Conservation (phyloP, 1,284 basidiomycete genomes). For the Ganoderma boninense region DNA sequence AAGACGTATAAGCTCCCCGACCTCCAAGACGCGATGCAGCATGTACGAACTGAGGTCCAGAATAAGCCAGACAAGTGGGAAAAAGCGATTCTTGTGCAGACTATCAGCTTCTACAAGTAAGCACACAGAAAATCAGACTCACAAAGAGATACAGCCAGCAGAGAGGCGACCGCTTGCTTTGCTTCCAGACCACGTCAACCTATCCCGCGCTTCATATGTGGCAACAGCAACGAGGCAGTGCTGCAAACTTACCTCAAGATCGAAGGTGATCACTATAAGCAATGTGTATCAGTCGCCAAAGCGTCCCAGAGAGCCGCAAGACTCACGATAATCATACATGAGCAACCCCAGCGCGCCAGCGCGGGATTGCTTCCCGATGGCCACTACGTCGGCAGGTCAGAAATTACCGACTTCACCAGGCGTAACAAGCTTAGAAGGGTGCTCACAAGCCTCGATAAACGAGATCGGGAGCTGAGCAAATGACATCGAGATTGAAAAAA, state of each 20-base stretch:
- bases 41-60: constrained; percentile 21
- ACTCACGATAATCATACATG: constrained; percentile 3
- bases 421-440: background rate
- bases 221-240: background rate
- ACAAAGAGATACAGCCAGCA: constrained; percentile 6
- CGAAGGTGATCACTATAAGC: background rate
- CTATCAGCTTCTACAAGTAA: background rate
- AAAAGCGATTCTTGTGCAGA: constrained; percentile 29
- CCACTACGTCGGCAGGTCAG: background rate
- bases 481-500: background rate
- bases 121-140: background rate
- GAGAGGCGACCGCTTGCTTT: background rate
- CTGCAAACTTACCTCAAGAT: background rate
- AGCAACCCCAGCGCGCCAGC: constrained; percentile 2
- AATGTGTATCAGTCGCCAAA: background rate
- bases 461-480: background rate
- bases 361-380: constrained; percentile 1
- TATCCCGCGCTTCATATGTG: background rate
- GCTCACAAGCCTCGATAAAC: constrained; percentile 1
- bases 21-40: background rate
- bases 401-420: background rate
- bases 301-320: background rate
- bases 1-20: background rate
- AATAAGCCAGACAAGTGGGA: constrained; percentile 27
- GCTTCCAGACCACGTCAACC: constrained; percentile 1